These are phyloP conservation scores for Amanita thiersii DNA, from an alignment of 768 basidiomycete species.

Conservation along the genomic window DNA sequence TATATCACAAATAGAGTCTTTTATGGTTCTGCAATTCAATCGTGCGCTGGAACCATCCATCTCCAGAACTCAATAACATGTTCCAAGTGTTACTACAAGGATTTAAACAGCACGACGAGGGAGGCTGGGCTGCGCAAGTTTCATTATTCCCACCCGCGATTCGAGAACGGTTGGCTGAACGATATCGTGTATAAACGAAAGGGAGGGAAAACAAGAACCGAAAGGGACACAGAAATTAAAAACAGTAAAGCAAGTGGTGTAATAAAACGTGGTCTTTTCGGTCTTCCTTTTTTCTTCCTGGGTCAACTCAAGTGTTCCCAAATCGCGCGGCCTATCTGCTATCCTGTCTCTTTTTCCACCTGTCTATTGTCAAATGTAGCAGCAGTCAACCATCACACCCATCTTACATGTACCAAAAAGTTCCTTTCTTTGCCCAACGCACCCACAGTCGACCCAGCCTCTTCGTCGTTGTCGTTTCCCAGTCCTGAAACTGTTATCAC, in stretches of 20 bases:
- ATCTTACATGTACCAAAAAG: not conserved
- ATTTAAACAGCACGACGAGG: constrained; percentile 83
- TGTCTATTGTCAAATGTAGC: too few species aligned
- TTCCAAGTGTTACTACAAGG: constrained; percentile 85
- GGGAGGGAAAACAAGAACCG: constrained; percentile 5
- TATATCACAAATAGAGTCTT: constrained; percentile 53
- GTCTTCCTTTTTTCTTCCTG: too few species aligned
- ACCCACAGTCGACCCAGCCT: not conserved
- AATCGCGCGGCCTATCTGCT: too few species aligned
- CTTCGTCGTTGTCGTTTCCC: not conserved
- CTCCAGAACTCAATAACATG: constrained; percentile 86
- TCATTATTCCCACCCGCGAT: constrained; percentile 81
- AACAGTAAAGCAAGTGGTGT: too few species aligned
- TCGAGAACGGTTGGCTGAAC: constrained; percentile 75
- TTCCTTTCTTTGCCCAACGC: not conserved
- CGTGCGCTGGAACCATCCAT: constrained; percentile 90
- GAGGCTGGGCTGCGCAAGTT: constrained; percentile 82
- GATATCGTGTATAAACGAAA: constrained; percentile 69
- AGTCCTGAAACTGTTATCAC: not conserved
- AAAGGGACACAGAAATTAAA: too few species aligned
- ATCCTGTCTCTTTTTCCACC: too few species aligned
- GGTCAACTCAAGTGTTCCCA: too few species aligned
- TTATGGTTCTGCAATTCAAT: constrained; percentile 99
- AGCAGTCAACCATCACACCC: too few species aligned
- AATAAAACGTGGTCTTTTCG: too few species aligned